Evolutionary conservation across 2,329 filamentous ascomycete genomes (phyloP).

Genomic region (Trichoderma atrobrunneum): DNA sequence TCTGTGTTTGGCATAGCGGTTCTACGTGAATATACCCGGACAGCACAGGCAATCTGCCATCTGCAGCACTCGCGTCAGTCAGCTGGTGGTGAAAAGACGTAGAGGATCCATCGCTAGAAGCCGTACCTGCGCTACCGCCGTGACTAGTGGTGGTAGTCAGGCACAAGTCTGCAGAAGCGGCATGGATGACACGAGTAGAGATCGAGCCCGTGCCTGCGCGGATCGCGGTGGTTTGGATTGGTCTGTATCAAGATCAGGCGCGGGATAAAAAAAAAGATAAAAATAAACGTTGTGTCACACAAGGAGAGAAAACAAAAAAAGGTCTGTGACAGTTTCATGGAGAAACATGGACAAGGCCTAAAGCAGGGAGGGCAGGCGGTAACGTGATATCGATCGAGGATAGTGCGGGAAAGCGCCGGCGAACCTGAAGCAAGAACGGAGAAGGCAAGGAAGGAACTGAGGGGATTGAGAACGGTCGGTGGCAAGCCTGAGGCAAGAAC

Average conservation of each 20-base stretch:
- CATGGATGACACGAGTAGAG: not conserved
- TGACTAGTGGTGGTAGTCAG: not conserved
- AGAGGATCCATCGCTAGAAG: not conserved
- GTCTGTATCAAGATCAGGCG: not conserved
- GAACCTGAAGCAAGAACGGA: conserved; percentile 17
- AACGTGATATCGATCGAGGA: not conserved
- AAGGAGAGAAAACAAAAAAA: not conserved
- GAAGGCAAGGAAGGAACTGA: not conserved
- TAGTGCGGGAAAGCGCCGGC: conserved; percentile 6
- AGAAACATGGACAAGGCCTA: not conserved
- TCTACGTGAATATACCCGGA: not conserved
- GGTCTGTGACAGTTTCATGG: not conserved
- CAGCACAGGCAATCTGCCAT: not conserved
- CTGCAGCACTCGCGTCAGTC: not conserved
- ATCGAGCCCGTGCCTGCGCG: not conserved
- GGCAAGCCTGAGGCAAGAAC: not conserved
- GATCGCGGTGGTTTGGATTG: not conserved
- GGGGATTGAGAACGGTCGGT: not conserved
- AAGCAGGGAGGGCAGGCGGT: not conserved
- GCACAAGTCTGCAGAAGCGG: not conserved
- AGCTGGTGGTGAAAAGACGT: not conserved
- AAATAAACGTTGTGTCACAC: not conserved
- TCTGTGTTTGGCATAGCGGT: not conserved
- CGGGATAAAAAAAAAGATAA: not conserved
- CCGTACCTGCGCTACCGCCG: not conserved